Evolutionary conservation across 2,329 filamentous ascomycete genomes (phyloP).

Genomic region (Sporothrix mexicana): DNA sequence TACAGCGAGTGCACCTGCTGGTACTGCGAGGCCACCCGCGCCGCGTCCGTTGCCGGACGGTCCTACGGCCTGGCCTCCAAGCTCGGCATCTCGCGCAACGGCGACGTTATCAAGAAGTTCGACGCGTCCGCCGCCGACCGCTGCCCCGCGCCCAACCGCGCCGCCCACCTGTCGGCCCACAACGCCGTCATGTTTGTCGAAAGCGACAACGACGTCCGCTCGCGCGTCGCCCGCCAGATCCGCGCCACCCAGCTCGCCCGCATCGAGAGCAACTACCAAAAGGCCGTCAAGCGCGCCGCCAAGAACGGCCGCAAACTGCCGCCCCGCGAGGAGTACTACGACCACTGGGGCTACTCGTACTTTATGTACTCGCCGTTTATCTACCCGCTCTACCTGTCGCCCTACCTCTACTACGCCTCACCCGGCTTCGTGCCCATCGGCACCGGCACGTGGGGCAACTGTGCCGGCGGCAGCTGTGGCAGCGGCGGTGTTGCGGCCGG

Average conservation of each 20-base stretch:
- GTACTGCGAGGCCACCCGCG: constrained; percentile 77
- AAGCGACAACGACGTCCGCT: constrained; percentile 17
- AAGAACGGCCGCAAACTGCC: constrained; percentile 58
- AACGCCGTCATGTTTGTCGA: constrained; percentile 60
- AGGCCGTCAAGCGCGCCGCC: constrained; percentile 56
- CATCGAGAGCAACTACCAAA: constrained; percentile 62
- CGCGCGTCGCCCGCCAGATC: constrained; percentile 44
- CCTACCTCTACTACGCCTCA: constrained; percentile 54
- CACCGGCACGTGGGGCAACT: constrained; percentile 49
- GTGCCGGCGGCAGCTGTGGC: constrained; percentile 57
- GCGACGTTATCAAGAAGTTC: constrained; percentile 54
- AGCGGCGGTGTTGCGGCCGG: constrained; percentile 52
- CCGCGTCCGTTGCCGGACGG: constrained; percentile 56
- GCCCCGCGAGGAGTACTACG: constrained; percentile 55
- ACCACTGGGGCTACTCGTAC: constrained; percentile 61
- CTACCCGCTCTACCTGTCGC: constrained; percentile 51
- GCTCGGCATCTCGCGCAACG: constrained; percentile 54
- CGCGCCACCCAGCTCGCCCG: constrained; percentile 43
- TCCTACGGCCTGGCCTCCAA: constrained; percentile 47
- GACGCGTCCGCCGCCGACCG: constrained; percentile 54
- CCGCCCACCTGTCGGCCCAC: constrained; percentile 75
- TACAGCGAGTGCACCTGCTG: constrained; percentile 82
- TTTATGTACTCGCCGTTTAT: constrained; percentile 56
- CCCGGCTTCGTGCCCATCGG: constrained; percentile 47
- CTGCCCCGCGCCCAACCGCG: constrained; percentile 59